A percentile compares a stretch with the other conserved stretches of the same genome.
phyloP scores from a whole-genome alignment of 805 yeast species.

The Candida fluviatilis region DNA sequence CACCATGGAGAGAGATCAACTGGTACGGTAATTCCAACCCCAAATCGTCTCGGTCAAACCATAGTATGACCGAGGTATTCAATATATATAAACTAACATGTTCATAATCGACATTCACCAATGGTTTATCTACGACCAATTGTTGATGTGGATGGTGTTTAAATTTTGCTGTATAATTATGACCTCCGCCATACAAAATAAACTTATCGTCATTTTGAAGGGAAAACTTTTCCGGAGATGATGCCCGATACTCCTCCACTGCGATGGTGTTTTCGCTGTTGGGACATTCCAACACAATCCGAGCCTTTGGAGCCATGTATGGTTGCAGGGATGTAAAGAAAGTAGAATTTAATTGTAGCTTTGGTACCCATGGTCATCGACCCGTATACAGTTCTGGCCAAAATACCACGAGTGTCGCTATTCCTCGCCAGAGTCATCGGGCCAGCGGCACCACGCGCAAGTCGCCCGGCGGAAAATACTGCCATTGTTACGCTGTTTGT shows the following conservation, averaged over 20 bases:
- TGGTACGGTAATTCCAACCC: constrained; percentile 37
- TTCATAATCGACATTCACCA: constrained; percentile 6
- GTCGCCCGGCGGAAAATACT: no score
- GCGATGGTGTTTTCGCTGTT: constrained; percentile 40
- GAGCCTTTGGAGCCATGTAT: constrained; percentile 8
- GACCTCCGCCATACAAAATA: constrained; percentile 39
- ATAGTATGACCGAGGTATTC: constrained; percentile 30
- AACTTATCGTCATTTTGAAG: constrained; percentile 33
- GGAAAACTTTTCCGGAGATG: constrained; percentile 37
- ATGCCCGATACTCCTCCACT: constrained; percentile 25
- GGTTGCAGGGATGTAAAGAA: no score
- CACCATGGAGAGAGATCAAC: constrained; percentile 29
- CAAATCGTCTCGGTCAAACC: constrained; percentile 16
- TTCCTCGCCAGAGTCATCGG: no score
- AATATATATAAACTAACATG: constrained; percentile 27
- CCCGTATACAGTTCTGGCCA: no score
- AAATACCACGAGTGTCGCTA: no score
- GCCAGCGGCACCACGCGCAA: no score
- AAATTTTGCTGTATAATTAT: constrained; percentile 8
- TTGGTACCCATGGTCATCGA: no score
- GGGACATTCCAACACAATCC: constrained; percentile 22
- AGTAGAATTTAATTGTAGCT: no score
- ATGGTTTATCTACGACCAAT: neutral
- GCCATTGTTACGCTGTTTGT: no score
- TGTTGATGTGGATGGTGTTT: neutral